Evolutionary conservation across 2,329 filamentous ascomycete species (phyloP), one percentile per base, ranked within the genome.

Genomic region (Grosmannia huntii): DNA sequence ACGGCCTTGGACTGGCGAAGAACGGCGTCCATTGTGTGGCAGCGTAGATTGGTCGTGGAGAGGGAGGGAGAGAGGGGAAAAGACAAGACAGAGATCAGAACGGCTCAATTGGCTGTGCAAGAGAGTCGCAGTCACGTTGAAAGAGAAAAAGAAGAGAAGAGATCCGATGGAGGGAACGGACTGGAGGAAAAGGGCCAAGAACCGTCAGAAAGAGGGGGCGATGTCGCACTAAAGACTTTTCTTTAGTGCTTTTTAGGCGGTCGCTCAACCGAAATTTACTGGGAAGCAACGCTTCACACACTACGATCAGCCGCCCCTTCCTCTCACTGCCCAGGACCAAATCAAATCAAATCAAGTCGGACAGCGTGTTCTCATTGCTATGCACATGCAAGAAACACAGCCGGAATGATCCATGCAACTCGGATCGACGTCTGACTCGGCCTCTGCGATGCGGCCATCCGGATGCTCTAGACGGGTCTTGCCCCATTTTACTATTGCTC

Each of bases 1-100:
- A 99, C 87, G 70, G 88, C 84, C 80, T 91, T 90, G 71, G 91
- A 96, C 75, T 97, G 91, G 73, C 90, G 90, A 68, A 97, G 84
- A 67, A 96, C 85, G 68, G 89, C 82, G 80, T 99, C 94, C 94
- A 99, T 99, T 68, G 62, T 70, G 64, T n/a, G 31, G 31, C 31
- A 33, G 31, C 2, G 31, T 2, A 33, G 31, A 19, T 33, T 9
- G 31, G 31, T 33, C 38, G 38, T 44, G 38, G n/a, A 12, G 41
- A 44, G 23, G 44, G 1, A 49, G 21, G 25, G 23, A 14, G 23
- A 25, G 14, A 16, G 6, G 1, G 3, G 14, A 14, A 25, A 16
- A 25, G 46, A 49, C 11, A 25, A 25, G 11, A 25, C 21, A 25
- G 11, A 25, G 46, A 49, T 9, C 21, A 21, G 41, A 19, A n/a